Base-by-base conservation (phyloP, 2,329 filamentous ascomycete genomes). In the Aspergillus uvarum region DNA sequence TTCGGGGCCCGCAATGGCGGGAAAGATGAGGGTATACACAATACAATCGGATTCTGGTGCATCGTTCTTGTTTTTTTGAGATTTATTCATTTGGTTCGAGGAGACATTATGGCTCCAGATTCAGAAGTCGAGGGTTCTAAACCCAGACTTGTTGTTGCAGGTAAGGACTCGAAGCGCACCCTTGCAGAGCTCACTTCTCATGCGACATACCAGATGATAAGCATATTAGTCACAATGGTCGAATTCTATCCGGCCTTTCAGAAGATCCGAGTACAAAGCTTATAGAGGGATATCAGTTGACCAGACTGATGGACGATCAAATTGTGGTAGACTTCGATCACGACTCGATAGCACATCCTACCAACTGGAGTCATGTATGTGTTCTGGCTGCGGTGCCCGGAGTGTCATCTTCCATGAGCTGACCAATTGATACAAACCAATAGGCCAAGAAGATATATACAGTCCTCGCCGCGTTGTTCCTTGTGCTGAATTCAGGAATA, bases 401-500 rank as follows among this genome's bases (percentile, higher is more conserved):
- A 24, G n/a, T n/a, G 12, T 10, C 22, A 19, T 54, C 16, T 12
- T 16, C 5, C 4, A 22, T 5, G 8, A 22, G 44, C 42, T 55
- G 6, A 55, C 42, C 16, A 5, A n/a, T 31, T 47, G 31, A 10
- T 12, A 6, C 24, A 19, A 24, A 29, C 26, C 26, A 10, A 29
- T 8, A 29, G 50, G 35, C 32, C 21, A 72, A 70, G 54, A 74
- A 74, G 38, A 2, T 72, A 19, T 72, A 69, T 58, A 72, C 69
- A 48, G 65, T 68, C 10, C 47, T 70, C 16, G 61, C 70, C 10
- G 65, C 60, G 1, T 49, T 74, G 2, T 56, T 72, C 5, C 58
- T 69, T 5, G 73, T 76, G 11, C 67, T 78, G 24, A 77, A 77
- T 55, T 76, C 74, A 56, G 75, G 75, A 6, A 65, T 78, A 47